These are phyloP conservation scores for Oryza coarctata DNA, from an alignment of 176 grass and related monocot species.

Conservation along the genomic window DNA sequence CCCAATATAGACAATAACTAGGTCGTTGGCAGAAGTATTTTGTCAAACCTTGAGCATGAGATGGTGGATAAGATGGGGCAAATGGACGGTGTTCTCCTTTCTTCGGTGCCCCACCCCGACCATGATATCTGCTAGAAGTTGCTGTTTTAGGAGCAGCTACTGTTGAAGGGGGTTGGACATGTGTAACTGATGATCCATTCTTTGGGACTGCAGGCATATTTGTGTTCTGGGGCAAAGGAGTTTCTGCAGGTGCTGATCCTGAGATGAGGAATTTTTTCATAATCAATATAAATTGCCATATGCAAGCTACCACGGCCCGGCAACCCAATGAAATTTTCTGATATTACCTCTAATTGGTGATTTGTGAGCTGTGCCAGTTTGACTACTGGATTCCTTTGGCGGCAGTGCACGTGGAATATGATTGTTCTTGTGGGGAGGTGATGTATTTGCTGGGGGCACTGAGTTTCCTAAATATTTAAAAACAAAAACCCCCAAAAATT, in stretches of 20 bases:
- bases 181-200: constrained; percentile 47
- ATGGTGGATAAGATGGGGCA: constrained; percentile 51
- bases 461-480: constrained; percentile 49
- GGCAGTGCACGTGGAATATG: constrained; percentile 48
- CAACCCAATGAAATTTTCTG: neutral
- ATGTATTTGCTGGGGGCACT: constrained; percentile 38
- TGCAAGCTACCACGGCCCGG: neutral
- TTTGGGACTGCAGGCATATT: constrained; percentile 48
- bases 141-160: constrained; percentile 45
- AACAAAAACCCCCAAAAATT: constrained; percentile 11
- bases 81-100: constrained; percentile 31
- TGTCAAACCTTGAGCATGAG: constrained; percentile 53
- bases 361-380: constrained; percentile 42
- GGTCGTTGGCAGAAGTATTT: neutral
- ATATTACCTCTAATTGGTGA: constrained; percentile 56
- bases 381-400: constrained; percentile 39
- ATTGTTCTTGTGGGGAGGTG: constrained; percentile 37
- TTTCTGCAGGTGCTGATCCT: constrained; percentile 60
- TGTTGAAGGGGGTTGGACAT: constrained; percentile 40
- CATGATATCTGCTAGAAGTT: constrained; percentile 43
- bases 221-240: constrained; percentile 57
- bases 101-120: constrained; percentile 26
- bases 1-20: constrained; percentile 3
- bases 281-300: constrained; percentile 24
- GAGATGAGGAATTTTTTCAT: constrained; percentile 27